A percentile compares a stretch with the other conserved stretches of the same genome.
Conservation (phyloP, 768 basidiomycete species). For the Lactarius hengduanensis region DNA sequence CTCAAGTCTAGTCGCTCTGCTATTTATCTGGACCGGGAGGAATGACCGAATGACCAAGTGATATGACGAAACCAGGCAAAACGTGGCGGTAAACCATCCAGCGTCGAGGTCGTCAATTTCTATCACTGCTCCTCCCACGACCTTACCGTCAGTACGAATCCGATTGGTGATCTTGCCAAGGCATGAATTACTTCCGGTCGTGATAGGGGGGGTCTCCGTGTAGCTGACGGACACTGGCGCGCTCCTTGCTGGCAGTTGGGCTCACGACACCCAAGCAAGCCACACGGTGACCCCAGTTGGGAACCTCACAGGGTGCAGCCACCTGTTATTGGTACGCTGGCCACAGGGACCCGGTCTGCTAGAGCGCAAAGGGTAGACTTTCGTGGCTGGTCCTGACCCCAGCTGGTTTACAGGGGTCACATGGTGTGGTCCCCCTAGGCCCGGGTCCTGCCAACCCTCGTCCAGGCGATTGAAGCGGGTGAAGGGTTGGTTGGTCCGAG, state of each 20-base stretch:
- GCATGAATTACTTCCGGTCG: background rate
- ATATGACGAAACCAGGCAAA: constrained; percentile 9
- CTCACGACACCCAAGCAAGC: no score
- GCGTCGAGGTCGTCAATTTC: no score
- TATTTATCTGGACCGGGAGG: background rate
- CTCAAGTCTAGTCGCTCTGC: background rate
- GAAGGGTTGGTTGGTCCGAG: background rate
- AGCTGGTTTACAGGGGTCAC: background rate
- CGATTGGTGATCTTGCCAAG: background rate
- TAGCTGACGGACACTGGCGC: background rate
- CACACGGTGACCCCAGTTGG: no score
- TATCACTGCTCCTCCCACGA: background rate
- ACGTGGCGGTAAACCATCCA: background rate
- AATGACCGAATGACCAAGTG: constrained; percentile 1
- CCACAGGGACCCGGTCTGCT: background rate
- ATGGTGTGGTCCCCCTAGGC: background rate
- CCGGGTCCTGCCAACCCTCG: background rate
- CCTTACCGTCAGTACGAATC: background rate
- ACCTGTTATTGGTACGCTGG: background rate
- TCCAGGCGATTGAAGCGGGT: background rate
- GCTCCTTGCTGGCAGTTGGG: no score
- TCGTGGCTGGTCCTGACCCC: background rate
- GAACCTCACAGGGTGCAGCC: no score
- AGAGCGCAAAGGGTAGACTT: background rate
- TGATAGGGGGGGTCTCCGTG: no score